These are phyloP conservation scores for Phytophthora niederhauseri DNA, from an alignment of 352 stramenopile species.

Conservation along the genomic window DNA sequence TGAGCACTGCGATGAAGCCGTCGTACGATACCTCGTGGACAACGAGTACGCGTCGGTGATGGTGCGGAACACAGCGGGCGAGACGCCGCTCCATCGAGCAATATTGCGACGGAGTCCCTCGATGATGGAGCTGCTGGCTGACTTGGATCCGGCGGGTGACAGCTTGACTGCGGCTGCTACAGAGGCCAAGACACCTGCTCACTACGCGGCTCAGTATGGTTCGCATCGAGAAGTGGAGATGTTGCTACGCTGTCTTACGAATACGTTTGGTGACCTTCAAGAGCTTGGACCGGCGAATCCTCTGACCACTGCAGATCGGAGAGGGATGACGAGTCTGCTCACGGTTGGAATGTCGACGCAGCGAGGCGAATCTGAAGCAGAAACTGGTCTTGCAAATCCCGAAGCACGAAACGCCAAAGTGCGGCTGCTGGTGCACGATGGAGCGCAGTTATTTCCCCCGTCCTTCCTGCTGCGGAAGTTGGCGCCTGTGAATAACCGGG, in stretches of 20 bases:
- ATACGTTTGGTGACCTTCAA: conserved; percentile 7
- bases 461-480: neutral
- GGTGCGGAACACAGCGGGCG: conserved; percentile 10
- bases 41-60: conserved; percentile 16
- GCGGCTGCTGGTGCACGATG: conserved; percentile 20
- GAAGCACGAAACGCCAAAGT: conserved; percentile 5
- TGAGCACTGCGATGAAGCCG: conserved; percentile 5
- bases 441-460: conserved; percentile 15
- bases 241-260: conserved; percentile 10
- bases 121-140: conserved; percentile 24
- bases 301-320: conserved; percentile 4
- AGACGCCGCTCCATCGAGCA: conserved; percentile 29
- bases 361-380: neutral
- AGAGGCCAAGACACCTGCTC: conserved; percentile 8
- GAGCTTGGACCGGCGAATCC: conserved; percentile 12
- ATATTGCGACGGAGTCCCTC: conserved; percentile 9
- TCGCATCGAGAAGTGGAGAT: conserved; percentile 19
- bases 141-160: conserved; percentile 16
- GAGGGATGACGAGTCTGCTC: conserved; percentile 15
- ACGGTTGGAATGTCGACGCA: neutral
- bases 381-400: neutral
- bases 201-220: conserved; percentile 22
- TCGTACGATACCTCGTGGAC: conserved; percentile 29
- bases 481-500: neutral
- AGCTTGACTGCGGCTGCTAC: conserved; percentile 1